Percentiles rank a stretch among this genome's conserved stretches.
These are phyloP conservation scores for Hygrophila difformis DNA, from an alignment of 257 asterid genomes.

Conservation along the genomic window DNA sequence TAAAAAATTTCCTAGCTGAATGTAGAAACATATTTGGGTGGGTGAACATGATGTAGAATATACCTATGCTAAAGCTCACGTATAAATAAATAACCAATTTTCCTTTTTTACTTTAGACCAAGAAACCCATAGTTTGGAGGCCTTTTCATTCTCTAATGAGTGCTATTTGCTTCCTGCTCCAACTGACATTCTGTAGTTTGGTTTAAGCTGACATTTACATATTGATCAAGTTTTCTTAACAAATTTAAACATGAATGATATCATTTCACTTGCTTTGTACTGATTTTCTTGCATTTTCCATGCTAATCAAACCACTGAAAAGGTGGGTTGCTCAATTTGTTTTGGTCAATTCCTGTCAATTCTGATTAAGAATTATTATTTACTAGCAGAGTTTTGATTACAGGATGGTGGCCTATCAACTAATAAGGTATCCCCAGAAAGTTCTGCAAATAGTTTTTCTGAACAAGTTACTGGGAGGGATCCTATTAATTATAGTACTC, in stretches of 20 bases:
- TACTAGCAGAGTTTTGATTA: constrained; percentile 18
- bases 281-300: background rate
- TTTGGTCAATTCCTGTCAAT: constrained; percentile 3
- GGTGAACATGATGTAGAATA: constrained; percentile 1
- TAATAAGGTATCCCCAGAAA: constrained; percentile 28
- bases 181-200: background rate
- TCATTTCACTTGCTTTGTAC: no score
- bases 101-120: background rate
- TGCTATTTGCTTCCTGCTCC: background rate
- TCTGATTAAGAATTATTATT: constrained; percentile 11
- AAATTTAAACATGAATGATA: no score
- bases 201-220: background rate
- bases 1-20: no score
- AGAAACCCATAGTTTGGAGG: background rate
- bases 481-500: constrained; percentile 21
- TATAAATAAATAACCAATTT: no score
- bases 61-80: constrained; percentile 1
- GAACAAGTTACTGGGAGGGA: constrained; percentile 30
- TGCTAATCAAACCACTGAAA: background rate
- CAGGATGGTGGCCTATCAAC: constrained; percentile 39
- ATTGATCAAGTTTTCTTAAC: no score
- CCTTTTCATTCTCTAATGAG: background rate
- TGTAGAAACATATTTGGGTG: background rate
- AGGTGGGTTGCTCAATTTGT: constrained; percentile 6
- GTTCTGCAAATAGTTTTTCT: constrained; percentile 29